These are phyloP conservation scores for Lichenothelia convexa DNA, from an alignment of 495 filamentous ascomycete genomes.

Conservation along the genomic window DNA sequence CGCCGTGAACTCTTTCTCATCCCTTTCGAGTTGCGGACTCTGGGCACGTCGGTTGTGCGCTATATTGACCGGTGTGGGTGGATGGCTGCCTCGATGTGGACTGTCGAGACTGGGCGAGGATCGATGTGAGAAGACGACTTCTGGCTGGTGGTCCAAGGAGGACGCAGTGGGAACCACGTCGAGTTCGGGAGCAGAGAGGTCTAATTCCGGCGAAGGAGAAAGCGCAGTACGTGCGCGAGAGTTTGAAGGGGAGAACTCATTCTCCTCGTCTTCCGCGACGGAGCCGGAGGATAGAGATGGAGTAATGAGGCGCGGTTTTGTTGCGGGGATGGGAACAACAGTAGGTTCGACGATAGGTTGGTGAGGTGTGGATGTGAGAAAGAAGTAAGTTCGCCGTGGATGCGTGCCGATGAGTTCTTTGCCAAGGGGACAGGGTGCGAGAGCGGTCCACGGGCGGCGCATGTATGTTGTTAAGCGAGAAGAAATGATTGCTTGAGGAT, in stretches of 20 bases:
- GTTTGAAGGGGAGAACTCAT: constrained; percentile 35
- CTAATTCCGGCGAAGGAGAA: constrained; percentile 82
- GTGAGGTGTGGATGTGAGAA: constrained; percentile 65
- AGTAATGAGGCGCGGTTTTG: constrained; percentile 41
- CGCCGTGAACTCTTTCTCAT: constrained; percentile 92
- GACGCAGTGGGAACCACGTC: constrained; percentile 59
- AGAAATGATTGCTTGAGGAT: constrained; percentile 85
- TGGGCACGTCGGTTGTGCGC: constrained; percentile 48
- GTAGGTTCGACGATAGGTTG: constrained; percentile 62
- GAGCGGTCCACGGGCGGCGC: constrained; percentile 68
- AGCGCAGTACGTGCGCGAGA: constrained; percentile 51
- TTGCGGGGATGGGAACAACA: constrained; percentile 25
- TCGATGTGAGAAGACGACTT: constrained; percentile 38
- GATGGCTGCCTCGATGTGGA: no score
- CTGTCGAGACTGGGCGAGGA: constrained; percentile 18
- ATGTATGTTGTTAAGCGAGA: constrained; percentile 79
- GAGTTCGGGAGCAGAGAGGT: constrained; percentile 73
- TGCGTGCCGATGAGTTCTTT: constrained; percentile 88
- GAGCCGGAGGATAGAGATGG: constrained; percentile 75
- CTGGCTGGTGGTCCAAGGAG: constrained; percentile 34
- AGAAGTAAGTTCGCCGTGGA: constrained; percentile 90
- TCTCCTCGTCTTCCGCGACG: constrained; percentile 48
- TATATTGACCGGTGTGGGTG: constrained; percentile 24
- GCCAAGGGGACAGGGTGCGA: constrained; percentile 67
- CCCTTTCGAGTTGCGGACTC: constrained; percentile 79